Evolutionary conservation across 2,329 filamentous ascomycete genomes (phyloP).

Genomic region (Tothia fuscella): DNA sequence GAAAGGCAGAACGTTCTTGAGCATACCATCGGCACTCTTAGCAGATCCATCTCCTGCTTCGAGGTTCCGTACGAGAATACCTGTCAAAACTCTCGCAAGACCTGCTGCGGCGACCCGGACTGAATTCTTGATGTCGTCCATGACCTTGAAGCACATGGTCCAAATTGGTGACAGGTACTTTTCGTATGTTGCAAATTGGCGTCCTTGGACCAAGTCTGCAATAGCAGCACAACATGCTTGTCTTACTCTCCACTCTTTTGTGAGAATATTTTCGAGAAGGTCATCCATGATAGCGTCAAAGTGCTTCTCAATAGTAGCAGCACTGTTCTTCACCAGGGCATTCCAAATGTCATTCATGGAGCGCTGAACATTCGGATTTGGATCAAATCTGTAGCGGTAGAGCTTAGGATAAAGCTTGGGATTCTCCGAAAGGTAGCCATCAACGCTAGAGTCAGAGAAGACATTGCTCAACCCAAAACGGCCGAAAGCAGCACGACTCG

Average conservation of each 20-base stretch:
- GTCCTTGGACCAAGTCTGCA: slow-evolving; percentile 73
- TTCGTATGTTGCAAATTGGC: slow-evolving; percentile 59
- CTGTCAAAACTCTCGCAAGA: slow-evolving; percentile 74
- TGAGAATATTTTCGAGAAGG: slow-evolving; percentile 71
- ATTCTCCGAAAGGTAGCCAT: slow-evolving; percentile 61
- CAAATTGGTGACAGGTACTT: slow-evolving; percentile 77
- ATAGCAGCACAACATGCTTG: slow-evolving; percentile 88
- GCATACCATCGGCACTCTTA: slow-evolving; percentile 63
- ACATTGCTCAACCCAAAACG: slow-evolving; percentile 87
- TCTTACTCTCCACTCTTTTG: slow-evolving; percentile 84
- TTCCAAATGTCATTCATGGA: slow-evolving; percentile 99
- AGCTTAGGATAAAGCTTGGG: slow-evolving; percentile 93
- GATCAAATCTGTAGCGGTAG: slow-evolving; percentile 89
- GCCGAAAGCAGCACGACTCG: slow-evolving; percentile 90
- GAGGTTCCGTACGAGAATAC: slow-evolving; percentile 71
- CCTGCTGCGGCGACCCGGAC: slow-evolving; percentile 71
- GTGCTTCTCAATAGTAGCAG: slow-evolving; percentile 61
- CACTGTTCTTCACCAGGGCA: slow-evolving; percentile 81
- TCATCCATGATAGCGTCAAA: slow-evolving; percentile 87
- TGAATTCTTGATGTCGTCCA: slow-evolving; percentile 91
- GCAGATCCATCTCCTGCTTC: slow-evolving; percentile 59
- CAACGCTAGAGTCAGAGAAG: slow-evolving; percentile 66
- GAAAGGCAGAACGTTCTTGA: slow-evolving; percentile 81
- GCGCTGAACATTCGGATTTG: slow-evolving; percentile 79
- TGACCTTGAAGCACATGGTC: slow-evolving; percentile 73